Evolutionary conservation across 129 eudicot species (phyloP), one percentile per base, ranked within the genome.

Genomic region (Ambrosia trifida): DNA sequence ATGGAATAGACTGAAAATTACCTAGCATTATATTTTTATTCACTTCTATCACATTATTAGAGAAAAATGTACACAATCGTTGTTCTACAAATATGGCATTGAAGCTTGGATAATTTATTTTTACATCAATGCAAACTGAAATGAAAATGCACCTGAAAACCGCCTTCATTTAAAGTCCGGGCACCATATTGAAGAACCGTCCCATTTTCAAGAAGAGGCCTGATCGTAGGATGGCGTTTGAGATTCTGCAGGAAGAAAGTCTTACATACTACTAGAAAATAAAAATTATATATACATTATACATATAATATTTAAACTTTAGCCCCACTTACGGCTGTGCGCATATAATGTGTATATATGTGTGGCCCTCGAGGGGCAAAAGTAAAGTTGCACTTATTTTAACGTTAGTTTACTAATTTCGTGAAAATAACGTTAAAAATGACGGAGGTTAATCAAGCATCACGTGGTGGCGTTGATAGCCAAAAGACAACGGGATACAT

Each of bases 1-100:
- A 94, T 60, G 99, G 99, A 78, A 94, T 84, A 57, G 99, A 90
- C 99, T 94, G 98, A 83, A 89, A 92, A 76, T 89, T 86, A 82
- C 80, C 75, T 76, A 86, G 74, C 78, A 86, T 84, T 78, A 76
- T 81, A 75, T 74, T 78, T 76, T 33, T 72, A 75, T 72, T 77
- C 76, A 62, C 5, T 76, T 62, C 10, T 74, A 59, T 28, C 17
- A 56, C 45, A 69, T 32, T 11, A 63, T 8, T 72, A 56, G 9
- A 31, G 11, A 18, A 47, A 50, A 62, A 14, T 30, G 59, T 44
- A 47, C 4, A 30, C 20, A 2, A 30, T 3, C 2, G 4, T 47
- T 33, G 20, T 62, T 13, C 31, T n/a, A 36, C 16, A 73, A 40
- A 40, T 6, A 62, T 33, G 51, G 6, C 49, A 11, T 24, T 46